A percentile compares a stretch with the other conserved stretches of the same genome.
These are phyloP conservation scores for Biscogniauxia mediterranea DNA, from an alignment of 2,329 filamentous ascomycete species.

Conservation along the genomic window DNA sequence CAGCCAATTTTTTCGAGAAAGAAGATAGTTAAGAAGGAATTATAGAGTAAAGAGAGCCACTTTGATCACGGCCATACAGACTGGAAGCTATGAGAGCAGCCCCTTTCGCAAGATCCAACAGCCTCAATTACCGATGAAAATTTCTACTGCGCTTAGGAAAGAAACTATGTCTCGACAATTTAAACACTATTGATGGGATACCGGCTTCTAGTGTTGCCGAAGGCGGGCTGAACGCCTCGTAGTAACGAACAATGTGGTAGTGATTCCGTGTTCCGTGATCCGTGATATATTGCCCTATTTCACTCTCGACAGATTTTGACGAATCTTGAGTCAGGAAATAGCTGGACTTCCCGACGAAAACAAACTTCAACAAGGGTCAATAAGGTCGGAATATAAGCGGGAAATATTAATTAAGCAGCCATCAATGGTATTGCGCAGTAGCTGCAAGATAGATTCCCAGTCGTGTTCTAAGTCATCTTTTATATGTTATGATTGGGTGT, in stretches of 20 bases:
- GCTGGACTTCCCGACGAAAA: neutral
- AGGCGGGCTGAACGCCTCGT: neutral
- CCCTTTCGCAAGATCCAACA: neutral
- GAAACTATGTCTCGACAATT: neutral
- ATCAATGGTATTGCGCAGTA: neutral
- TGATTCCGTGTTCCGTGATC: neutral
- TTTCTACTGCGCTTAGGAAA: neutral
- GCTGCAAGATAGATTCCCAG: neutral
- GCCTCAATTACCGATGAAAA: neutral
- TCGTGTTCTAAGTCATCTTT: neutral
- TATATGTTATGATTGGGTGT: neutral
- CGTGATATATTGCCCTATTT: neutral
- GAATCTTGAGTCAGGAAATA: neutral
- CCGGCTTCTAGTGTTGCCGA: neutral
- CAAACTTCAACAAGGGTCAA: neutral
- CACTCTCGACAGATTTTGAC: neutral
- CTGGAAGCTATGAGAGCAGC: neutral
- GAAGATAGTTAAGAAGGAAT: neutral
- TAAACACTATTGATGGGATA: neutral
- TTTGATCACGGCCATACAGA: no score
- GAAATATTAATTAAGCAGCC: neutral
- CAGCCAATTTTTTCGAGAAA: neutral
- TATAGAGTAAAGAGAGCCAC: neutral
- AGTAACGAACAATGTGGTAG: neutral
- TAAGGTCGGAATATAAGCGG: neutral